Evolutionary conservation across 495 filamentous ascomycete genomes (phyloP).

Genomic region (Bacidia rubella): DNA sequence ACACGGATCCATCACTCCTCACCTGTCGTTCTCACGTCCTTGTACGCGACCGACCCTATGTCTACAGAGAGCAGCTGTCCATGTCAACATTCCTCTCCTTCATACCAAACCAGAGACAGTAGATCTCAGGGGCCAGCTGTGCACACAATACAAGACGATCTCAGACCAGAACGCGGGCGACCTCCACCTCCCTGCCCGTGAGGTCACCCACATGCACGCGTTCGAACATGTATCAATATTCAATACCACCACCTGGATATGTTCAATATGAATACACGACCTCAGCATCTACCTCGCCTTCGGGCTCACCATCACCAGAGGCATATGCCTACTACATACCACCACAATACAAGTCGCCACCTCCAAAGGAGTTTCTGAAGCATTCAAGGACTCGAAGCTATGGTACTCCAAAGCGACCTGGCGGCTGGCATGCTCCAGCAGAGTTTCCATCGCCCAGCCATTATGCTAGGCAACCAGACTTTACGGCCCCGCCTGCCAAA

Average conservation of each 20-base stretch:
- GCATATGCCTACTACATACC: conserved; percentile 17
- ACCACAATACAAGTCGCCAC: conserved; percentile 16
- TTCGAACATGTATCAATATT: conserved; percentile 38
- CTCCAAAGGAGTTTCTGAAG: conserved; percentile 11
- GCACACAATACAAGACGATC: conserved; percentile 1
- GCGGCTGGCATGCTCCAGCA: conserved; percentile 28
- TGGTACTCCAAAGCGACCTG: conserved; percentile 19
- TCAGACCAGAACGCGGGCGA: conserved; percentile 13
- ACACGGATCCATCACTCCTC: neutral
- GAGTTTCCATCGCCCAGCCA: conserved; percentile 24
- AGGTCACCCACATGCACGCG: conserved; percentile 14
- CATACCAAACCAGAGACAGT: conserved; percentile 10
- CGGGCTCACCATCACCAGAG: conserved; percentile 16
- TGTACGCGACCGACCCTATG: conserved; percentile 16
- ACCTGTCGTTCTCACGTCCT: neutral
- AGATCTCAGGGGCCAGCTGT: conserved; percentile 7
- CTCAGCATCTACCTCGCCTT: conserved; percentile 37
- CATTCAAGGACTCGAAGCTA: conserved; percentile 18
- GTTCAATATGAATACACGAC: conserved; percentile 36
- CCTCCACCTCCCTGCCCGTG: conserved; percentile 11
- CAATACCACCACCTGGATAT: conserved; percentile 36
- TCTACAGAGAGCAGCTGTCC: conserved; percentile 17
- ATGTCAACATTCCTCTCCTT: conserved; percentile 14
- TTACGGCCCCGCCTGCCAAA: conserved; percentile 32
- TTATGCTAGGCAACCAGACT: conserved; percentile 36